phyloP scores from a whole-genome alignment of 2,329 filamentous ascomycete genomes.

The Talaromyces sp. region DNA sequence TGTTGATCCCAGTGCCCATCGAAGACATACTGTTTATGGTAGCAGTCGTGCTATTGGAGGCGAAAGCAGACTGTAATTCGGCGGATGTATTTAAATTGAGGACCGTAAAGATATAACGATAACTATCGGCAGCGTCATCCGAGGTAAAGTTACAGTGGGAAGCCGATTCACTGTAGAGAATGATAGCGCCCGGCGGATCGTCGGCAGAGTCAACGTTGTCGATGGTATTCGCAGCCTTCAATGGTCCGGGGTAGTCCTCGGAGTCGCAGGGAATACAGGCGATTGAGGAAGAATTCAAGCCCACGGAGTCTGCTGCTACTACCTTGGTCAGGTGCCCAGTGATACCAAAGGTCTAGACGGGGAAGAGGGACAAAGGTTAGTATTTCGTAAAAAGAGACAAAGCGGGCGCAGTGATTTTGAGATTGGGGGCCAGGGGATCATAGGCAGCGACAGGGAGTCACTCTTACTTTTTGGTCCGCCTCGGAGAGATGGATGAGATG shows the following conservation, averaged over 20 bases:
- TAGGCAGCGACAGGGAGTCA: not conserved
- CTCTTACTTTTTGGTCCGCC: slow-evolving; percentile 28
- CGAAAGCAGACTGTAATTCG: slow-evolving; percentile 25
- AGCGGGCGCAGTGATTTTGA: not conserved
- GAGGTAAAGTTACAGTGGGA: slow-evolving; percentile 41
- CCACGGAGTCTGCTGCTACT: slow-evolving; percentile 32
- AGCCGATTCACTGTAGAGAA: slow-evolving; percentile 45
- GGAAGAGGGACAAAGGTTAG: too few species aligned
- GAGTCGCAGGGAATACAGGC: slow-evolving; percentile 47
- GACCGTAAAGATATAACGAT: slow-evolving; percentile 42
- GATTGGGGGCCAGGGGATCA: not conserved
- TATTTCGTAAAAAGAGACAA: not conserved
- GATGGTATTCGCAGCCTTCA: slow-evolving; percentile 40
- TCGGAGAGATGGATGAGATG: slow-evolving; percentile 22
- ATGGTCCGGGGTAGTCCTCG: slow-evolving; percentile 41
- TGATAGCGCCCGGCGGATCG: slow-evolving; percentile 34
- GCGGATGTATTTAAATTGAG: slow-evolving; percentile 20
- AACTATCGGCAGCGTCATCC: slow-evolving; percentile 26
- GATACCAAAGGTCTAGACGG: slow-evolving; percentile 30
- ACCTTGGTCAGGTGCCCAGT: slow-evolving; percentile 33
- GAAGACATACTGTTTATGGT: slow-evolving; percentile 38
- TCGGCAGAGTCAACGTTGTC: slow-evolving; percentile 33
- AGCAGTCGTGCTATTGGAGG: slow-evolving; percentile 24
- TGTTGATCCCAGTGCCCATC: slow-evolving; percentile 23
- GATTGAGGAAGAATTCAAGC: slow-evolving; percentile 33